A percentile compares a stretch with the other conserved stretches of the same genome.
These are phyloP conservation scores for Eremochloa ophiuroides DNA, from an alignment of 176 grass and related monocot species.

Conservation along the genomic window DNA sequence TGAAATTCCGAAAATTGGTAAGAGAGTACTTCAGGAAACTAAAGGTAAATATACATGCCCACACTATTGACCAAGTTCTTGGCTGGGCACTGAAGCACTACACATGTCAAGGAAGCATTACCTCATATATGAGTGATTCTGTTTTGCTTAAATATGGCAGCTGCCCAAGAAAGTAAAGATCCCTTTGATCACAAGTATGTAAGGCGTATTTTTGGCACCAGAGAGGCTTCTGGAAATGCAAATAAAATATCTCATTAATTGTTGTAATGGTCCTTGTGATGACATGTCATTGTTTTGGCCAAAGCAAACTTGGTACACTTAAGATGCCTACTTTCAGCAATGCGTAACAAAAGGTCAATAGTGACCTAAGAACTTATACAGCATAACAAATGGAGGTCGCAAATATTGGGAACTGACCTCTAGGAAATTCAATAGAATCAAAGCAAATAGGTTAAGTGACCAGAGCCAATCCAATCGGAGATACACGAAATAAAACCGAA, in stretches of 20 bases:
- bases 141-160: conserved; percentile 70
- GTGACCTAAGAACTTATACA: conserved; percentile 2
- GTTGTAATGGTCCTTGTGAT: not conserved
- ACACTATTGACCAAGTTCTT: conserved; percentile 15
- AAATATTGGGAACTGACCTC: conserved; percentile 55
- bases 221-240: conserved; percentile 75
- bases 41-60: not conserved
- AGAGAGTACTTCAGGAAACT: not conserved
- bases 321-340: conserved; percentile 18
- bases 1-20: not conserved
- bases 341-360: conserved; percentile 5
- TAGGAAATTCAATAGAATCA: conserved; percentile 88
- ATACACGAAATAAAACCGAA: conserved; percentile 84
- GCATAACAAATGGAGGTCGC: not conserved
- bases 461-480: conserved; percentile 78
- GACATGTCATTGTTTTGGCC: not conserved
- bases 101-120: conserved; percentile 25
- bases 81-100: conserved; percentile 18
- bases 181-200: conserved; percentile 75
- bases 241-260: conserved; percentile 2
- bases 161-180: conserved; percentile 78
- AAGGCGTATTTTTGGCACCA: conserved; percentile 65
- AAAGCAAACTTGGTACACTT: conserved; percentile 3
- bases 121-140: conserved; percentile 85
- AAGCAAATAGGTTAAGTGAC: conserved; percentile 89